Percentiles rank a stretch among this genome's conserved stretches.
These are phyloP conservation scores for Tetrapisispora phaffii DNA, from an alignment of 805 yeast genomes.

Conservation along the genomic window DNA sequence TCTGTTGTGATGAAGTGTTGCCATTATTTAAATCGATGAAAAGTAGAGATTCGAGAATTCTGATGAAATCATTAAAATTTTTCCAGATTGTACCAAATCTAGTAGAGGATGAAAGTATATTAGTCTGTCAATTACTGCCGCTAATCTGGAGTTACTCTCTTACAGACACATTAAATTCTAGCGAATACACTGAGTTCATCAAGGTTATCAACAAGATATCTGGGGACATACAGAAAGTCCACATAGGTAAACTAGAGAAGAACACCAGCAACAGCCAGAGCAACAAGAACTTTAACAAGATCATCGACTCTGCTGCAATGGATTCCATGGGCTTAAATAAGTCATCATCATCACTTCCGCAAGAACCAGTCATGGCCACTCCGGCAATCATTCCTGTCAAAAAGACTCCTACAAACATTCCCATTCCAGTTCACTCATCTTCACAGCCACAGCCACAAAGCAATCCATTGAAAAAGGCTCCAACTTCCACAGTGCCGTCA, in stretches of 20 bases:
- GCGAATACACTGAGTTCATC: constrained; percentile 35
- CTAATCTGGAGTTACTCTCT: constrained; percentile 42
- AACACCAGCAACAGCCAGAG: constrained; percentile 12
- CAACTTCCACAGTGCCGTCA: constrained; percentile 4
- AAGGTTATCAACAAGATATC: constrained; percentile 35
- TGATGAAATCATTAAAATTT: constrained; percentile 39
- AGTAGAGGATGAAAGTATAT: constrained; percentile 40
- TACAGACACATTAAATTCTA: constrained; percentile 34
- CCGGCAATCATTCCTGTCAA: constrained; percentile 23
- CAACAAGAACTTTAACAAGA: constrained; percentile 19
- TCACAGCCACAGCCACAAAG: neutral
- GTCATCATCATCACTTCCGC: neutral
- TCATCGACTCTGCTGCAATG: constrained; percentile 16
- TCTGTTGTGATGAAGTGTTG: constrained; percentile 67
- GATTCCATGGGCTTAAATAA: constrained; percentile 3
- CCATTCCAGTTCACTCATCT: constrained; percentile 2
- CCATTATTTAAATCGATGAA: constrained; percentile 70
- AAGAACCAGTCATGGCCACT: constrained; percentile 10
- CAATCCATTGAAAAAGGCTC: neutral
- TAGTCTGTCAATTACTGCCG: constrained; percentile 46
- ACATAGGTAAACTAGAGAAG: constrained; percentile 28
- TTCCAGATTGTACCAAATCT: constrained; percentile 31
- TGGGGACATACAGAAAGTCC: constrained; percentile 36
- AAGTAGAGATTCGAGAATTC: constrained; percentile 61
- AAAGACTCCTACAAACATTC: neutral